Evolutionary conservation across 179 eudicot genomes (phyloP), one percentile per base, ranked within the genome.

Genomic region (Sideroxylon spinosum): DNA sequence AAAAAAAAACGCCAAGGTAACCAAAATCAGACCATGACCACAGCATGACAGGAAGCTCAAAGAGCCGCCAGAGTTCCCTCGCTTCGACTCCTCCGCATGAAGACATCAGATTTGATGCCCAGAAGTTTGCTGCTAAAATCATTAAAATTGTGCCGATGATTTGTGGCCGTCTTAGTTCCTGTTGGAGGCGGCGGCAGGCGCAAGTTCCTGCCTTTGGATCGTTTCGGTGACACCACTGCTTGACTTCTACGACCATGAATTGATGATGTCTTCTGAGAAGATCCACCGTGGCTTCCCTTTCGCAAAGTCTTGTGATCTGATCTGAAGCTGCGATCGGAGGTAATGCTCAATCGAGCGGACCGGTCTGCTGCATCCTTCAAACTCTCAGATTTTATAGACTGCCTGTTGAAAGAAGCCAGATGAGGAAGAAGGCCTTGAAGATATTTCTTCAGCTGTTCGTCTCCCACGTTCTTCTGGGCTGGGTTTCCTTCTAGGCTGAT

Each of bases 401-500:
- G 92, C 68, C 97, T 82, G 80, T 95, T 95, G 87, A 80, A 95
- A 82, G 93, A 95, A 67, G 91, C 86, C 48, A 95, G 82, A 75
- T 87, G 83, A 56, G 98, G 98, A 76, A 95, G 98, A 78, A 93
- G 87, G 53, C 93, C 87, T 61, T 78, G 90, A 23, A 95, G 76
- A 79, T 82, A 84, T 68, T 95, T 95, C 81, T 90, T 93, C 62
- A 95, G 84, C 76, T 91, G 97, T 76, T 95, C 98, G 52, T 95
- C 98, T 0, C 98, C 98, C 2, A 95, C 90, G 59, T 93, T 93
- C 78, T 88, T 93, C 87, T 95, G 98, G 63, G 98, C 95, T 0
- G 98, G 98, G 78, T 95, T 95, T 69, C 98, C 98, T 90, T 95
- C 98, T 46, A 95, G 78, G 88, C 98, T 90, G 28, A 95, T 86